Base-by-base conservation (phyloP, 345 rosid genomes). In the Adansonia digitata region DNA sequence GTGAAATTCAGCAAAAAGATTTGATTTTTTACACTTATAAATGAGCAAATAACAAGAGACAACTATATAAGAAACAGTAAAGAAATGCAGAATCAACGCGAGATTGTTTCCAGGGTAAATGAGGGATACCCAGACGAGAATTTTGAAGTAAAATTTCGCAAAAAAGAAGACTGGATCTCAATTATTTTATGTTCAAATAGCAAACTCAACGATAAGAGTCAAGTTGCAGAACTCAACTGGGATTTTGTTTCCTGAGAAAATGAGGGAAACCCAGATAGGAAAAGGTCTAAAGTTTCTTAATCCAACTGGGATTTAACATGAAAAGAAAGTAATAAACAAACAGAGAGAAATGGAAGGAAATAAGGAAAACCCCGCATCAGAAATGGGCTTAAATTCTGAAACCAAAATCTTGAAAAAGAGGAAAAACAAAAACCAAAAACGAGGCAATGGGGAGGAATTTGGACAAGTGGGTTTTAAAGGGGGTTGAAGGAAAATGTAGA, bases 161-260 rank as follows among this genome's bases (percentile, higher is more conserved):
- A 27, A 59, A 57, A 22, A 24, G 10, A 40, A 24, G 3, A 49
- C 10, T 55, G 1, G 31, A 26, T 56, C 62, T 56, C 31, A 17
- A 37, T 18, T 18, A 7, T 62, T 9, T 62, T 35, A 62, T 62
- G 24, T 3, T 24, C 17, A 63, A 63, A 63, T 46, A 62, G 42
- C 26, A 35, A 62, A 35, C 6, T n/a, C 24, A n/a, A 39, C 2
- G 10, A 65, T 14, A 7, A 10, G 73, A 31, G 42, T n/a, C 48
- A 63, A 26, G 5, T 43, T 49, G 77, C 59, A 60, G 62, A 72
- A 78, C 73, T n/a, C 56, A 29, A 71, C 14, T 73, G 57, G 56
- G 37, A 43, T 13, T 71, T 71, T 53, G 46, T 71, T 55, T 31
- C 57, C 59, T 18, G 59, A 71, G 31, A 13, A 53, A 71, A 35